Percentiles rank a stretch among this genome's conserved stretches.
Conservation (phyloP, 2,329 filamentous ascomycete genomes). For the Trichoderma polysporum region DNA sequence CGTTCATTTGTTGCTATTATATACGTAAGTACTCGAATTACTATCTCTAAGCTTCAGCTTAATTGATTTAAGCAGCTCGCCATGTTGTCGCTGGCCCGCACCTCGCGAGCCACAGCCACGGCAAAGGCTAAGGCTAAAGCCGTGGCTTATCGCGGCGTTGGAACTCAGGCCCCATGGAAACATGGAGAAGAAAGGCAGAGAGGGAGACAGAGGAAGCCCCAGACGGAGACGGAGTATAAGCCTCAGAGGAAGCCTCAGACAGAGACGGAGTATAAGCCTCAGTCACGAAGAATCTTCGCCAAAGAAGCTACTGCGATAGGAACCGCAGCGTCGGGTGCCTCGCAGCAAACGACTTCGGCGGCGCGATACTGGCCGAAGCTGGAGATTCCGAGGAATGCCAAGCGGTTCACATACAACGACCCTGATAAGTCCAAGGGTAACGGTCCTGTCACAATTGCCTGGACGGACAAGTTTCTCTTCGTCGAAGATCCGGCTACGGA, state of each 20-base stretch:
- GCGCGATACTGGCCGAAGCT: slow-evolving; percentile 22
- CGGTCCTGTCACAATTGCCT: slow-evolving; percentile 29
- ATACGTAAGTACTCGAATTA: neutral
- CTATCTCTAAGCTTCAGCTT: neutral
- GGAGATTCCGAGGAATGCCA: slow-evolving; percentile 22
- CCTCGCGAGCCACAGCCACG: neutral
- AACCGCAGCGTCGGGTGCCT: neutral
- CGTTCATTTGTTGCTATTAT: neutral
- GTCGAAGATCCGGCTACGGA: slow-evolving; percentile 29
- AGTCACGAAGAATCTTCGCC: neutral
- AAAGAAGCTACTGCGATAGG: neutral
- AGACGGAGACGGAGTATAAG: neutral
- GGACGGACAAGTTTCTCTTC: slow-evolving; percentile 30
- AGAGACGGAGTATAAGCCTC: neutral
- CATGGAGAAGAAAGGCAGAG: neutral
- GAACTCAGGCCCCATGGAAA: neutral
- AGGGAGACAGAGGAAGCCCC: neutral
- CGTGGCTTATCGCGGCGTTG: neutral
- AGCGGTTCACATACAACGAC: slow-evolving; percentile 19
- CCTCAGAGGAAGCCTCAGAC: neutral
- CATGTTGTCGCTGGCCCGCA: slow-evolving; percentile 5
- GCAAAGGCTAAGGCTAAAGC: neutral
- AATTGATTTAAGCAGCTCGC: neutral
- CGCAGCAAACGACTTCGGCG: slow-evolving; percentile 11
- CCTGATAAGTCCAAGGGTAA: neutral